A percentile compares a stretch with the other conserved stretches of the same genome.
These are phyloP conservation scores for Hygrophoropsis aurantiaca DNA, from an alignment of 768 basidiomycete species.

Conservation along the genomic window DNA sequence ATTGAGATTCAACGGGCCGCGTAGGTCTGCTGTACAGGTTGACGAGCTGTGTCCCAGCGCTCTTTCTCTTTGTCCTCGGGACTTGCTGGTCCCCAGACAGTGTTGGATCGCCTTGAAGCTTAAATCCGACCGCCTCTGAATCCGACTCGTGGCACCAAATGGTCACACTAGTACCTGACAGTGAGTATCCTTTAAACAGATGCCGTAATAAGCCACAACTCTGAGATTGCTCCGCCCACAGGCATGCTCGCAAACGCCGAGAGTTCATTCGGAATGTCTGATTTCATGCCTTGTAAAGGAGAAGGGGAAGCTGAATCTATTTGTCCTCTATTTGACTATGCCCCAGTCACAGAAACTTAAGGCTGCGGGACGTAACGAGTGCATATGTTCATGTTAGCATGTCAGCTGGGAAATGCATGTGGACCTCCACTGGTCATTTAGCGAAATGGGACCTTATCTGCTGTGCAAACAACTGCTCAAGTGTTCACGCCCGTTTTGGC, in stretches of 20 bases:
- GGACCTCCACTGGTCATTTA: not conserved
- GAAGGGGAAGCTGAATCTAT: not conserved
- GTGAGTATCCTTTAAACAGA: conserved; percentile 6
- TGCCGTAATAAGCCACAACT: conserved; percentile 27
- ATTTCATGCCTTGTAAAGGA: conserved; percentile 1
- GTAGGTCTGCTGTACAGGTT: conserved; percentile 17
- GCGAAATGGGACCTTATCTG: not conserved
- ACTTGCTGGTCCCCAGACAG: too few species aligned
- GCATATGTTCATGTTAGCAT: not conserved
- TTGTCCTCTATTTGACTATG: too few species aligned
- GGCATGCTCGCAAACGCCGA: conserved; percentile 5
- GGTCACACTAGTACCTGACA: conserved; percentile 18
- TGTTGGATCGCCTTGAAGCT: too few species aligned
- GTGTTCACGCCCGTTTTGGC: conserved; percentile 17
- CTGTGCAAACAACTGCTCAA: conserved; percentile 5
- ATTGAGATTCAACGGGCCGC: conserved; percentile 1
- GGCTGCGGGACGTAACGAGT: conserved; percentile 3
- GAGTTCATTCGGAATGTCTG: conserved; percentile 6
- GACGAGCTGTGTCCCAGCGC: too few species aligned
- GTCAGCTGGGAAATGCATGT: not conserved
- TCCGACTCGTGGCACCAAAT: not conserved
- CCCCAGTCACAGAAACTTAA: not conserved
- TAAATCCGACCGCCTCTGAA: too few species aligned
- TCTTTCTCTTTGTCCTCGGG: too few species aligned
- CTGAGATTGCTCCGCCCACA: conserved; percentile 17